These are phyloP conservation scores for Solanum bukasovii DNA, from an alignment of 257 asterid genomes.

Conservation along the genomic window DNA sequence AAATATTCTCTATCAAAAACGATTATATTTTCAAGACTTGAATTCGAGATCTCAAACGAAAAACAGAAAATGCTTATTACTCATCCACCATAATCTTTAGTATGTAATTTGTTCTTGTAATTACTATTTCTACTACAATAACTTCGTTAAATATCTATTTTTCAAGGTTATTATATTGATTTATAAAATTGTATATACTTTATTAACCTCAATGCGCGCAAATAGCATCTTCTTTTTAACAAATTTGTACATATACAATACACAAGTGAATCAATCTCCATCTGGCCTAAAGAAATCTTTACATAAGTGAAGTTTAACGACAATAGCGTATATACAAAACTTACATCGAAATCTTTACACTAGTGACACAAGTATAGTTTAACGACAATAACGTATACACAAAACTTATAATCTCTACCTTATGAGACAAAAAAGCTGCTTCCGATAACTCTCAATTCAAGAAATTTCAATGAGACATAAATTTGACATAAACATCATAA, in stretches of 20 bases:
- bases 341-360: too few relatives aligned
- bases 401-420: neutral
- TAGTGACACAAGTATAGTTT: too few relatives aligned
- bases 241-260: neutral
- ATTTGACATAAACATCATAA: neutral
- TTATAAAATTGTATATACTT: too few relatives aligned
- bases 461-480: neutral
- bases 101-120: too few relatives aligned
- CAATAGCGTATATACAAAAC: neutral
- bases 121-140: too few relatives aligned
- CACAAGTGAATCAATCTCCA: neutral
- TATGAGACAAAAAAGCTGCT: rapidly evolving
- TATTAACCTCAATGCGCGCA: neutral
- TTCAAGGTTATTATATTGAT: too few relatives aligned
- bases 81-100: too few relatives aligned
- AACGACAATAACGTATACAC: neutral
- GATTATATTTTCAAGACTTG: too few relatives aligned
- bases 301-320: too few relatives aligned
- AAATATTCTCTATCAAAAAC: too few relatives aligned
- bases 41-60: neutral
- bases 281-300: too few relatives aligned
- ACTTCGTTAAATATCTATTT: neutral
- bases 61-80: neutral
- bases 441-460: neutral
- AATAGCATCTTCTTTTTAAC: neutral